Conservation (phyloP, 2,329 filamentous ascomycete genomes). For the Cladosporium sp. region DNA sequence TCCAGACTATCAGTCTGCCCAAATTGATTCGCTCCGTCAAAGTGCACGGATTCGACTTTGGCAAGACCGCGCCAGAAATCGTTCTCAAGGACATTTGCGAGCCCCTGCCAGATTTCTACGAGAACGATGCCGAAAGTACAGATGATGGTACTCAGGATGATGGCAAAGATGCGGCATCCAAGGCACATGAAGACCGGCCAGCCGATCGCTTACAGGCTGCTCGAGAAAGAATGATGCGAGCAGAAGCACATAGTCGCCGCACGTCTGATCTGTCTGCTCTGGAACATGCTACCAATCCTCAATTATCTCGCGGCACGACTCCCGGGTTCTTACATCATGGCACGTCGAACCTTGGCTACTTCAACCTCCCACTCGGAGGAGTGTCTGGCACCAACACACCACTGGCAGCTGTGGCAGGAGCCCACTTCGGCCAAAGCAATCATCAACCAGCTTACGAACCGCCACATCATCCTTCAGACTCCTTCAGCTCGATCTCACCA, state of each 20-base stretch:
- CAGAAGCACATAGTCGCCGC: constrained; percentile 11
- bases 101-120: constrained; percentile 94
- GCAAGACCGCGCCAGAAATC: constrained; percentile 75
- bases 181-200: constrained; percentile 7
- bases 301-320: constrained; percentile 45
- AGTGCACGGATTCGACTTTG: constrained; percentile 92
- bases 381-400: constrained; percentile 77
- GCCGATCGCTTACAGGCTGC: constrained; percentile 23
- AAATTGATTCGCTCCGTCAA: constrained; percentile 96
- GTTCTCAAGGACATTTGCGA: constrained; percentile 97
- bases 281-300: constrained; percentile 15
- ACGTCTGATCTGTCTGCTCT: constrained; percentile 10
- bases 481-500: constrained; percentile 49
- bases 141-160: constrained; percentile 10
- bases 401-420: constrained; percentile 75
- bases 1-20: constrained; percentile 86
- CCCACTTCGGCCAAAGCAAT: constrained; percentile 51
- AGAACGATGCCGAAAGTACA: constrained; percentile 65
- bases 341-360: constrained; percentile 77
- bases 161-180: background rate
- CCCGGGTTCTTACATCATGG: constrained; percentile 62
- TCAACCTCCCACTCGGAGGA: constrained; percentile 73
- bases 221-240: constrained; percentile 20
- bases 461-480: constrained; percentile 33
- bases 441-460: constrained; percentile 31